These are phyloP conservation scores for Xylaria grammica DNA, from an alignment of 495 filamentous ascomycete genomes.

Conservation along the genomic window DNA sequence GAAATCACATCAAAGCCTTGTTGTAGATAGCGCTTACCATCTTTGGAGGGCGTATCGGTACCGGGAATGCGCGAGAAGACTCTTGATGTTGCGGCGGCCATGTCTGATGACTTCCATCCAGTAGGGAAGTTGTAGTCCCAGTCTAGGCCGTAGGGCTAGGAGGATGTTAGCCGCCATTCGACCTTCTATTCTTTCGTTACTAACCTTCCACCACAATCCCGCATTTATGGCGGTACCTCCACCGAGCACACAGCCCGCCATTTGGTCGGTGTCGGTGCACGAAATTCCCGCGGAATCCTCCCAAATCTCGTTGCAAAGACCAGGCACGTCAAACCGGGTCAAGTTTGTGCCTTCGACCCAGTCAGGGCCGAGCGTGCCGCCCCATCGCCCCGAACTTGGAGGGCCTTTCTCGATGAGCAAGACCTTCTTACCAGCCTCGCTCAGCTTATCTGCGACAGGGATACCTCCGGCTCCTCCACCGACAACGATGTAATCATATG, in stretches of 20 bases:
- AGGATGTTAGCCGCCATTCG: background rate
- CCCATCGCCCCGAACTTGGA: conserved; percentile 62
- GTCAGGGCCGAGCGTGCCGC: conserved; percentile 62
- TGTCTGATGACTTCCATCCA: conserved; percentile 72
- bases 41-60: conserved; percentile 67
- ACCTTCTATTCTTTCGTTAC: conserved; percentile 18
- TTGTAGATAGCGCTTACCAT: conserved; percentile 72
- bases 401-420: conserved; percentile 71
- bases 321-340: conserved; percentile 81
- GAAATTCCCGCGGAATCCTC: conserved; percentile 64
- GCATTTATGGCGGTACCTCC: conserved; percentile 80
- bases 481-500: conserved; percentile 72
- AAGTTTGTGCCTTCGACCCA: conserved; percentile 70
- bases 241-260: conserved; percentile 79
- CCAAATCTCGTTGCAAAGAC: conserved; percentile 75
- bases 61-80: conserved; percentile 75
- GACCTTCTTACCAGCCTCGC: conserved; percentile 65
- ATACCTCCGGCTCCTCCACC: conserved; percentile 70
- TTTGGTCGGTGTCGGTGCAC: conserved; percentile 72
- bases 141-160: conserved; percentile 55
- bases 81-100: conserved; percentile 59
- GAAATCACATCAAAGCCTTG: conserved; percentile 66
- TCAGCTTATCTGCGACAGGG: conserved; percentile 67
- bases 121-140: conserved; percentile 76
- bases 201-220: conserved; percentile 59